Percentiles rank a stretch among this genome's conserved stretches.
phyloP scores from a whole-genome alignment of 139 green algal genomes.

The Micractinium conductrix region DNA sequence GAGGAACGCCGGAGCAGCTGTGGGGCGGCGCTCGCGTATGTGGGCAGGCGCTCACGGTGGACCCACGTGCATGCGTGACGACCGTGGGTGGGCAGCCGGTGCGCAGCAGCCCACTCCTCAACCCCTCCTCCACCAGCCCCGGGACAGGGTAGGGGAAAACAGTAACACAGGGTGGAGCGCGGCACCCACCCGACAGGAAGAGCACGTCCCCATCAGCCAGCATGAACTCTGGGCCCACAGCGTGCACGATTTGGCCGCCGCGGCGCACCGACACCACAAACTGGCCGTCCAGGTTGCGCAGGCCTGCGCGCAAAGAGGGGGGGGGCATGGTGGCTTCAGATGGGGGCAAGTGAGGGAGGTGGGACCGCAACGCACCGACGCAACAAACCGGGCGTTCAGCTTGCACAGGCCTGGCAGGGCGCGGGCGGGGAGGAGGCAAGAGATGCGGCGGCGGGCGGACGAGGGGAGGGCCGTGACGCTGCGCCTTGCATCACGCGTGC shows the following conservation, averaged over 20 bases:
- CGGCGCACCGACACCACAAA: constrained; percentile 43
- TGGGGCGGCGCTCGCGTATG: neutral
- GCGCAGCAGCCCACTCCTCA: neutral
- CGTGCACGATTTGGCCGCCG: constrained; percentile 41
- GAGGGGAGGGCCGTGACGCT: no score
- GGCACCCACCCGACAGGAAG: constrained; percentile 36
- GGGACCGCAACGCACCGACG: neutral
- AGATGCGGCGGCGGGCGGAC: no score
- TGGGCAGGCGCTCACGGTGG: neutral
- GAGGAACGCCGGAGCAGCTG: neutral
- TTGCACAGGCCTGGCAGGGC: neutral
- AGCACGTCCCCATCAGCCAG: constrained; percentile 46
- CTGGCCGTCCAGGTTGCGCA: constrained; percentile 46
- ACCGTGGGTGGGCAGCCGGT: neutral
- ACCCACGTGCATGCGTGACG: no score
- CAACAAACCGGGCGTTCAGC: neutral
- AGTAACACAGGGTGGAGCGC: neutral
- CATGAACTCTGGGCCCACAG: constrained; percentile 49
- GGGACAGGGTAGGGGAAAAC: no score
- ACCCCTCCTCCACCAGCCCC: no score
- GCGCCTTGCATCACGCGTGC: no score
- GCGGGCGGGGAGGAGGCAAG: no score
- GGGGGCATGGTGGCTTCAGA: neutral
- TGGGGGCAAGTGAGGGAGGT: neutral
- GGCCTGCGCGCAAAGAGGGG: constrained; percentile 12